A percentile compares a stretch with the other conserved stretches of the same genome.
phyloP scores from a whole-genome alignment of 164 flowering plant species.

The Akebia trifoliata region DNA sequence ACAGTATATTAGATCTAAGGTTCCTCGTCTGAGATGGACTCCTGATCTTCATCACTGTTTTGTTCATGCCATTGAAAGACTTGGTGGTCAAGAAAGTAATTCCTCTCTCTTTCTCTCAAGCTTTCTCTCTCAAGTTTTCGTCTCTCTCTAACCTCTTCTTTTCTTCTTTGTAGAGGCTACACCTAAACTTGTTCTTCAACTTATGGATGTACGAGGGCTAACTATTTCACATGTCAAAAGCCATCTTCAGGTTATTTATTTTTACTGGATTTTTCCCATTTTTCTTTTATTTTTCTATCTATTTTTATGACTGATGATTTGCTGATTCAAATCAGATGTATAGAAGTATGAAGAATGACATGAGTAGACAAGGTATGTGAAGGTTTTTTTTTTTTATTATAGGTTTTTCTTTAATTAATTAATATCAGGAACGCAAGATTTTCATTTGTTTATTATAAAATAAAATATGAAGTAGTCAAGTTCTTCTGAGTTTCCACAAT shows the following conservation, averaged over 20 bases:
- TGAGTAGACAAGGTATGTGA: constrained; percentile 40
- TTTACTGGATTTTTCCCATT: not conserved
- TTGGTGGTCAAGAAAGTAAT: constrained; percentile 88
- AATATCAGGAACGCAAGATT: too few species aligned
- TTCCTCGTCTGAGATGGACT: constrained; percentile 84
- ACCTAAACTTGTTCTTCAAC: constrained; percentile 78
- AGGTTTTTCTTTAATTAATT: too few species aligned
- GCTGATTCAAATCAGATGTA: constrained; percentile 59
- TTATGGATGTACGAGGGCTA: constrained; percentile 83
- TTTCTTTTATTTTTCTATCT: too few species aligned
- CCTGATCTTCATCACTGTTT: constrained; percentile 84
- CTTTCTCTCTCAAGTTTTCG: too few species aligned
- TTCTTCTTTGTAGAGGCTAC: constrained; percentile 57
- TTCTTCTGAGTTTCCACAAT: constrained; percentile 13
- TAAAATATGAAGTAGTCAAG: too few species aligned
- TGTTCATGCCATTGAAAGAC: constrained; percentile 74
- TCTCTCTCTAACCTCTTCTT: not conserved
- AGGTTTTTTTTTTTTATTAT: not conserved
- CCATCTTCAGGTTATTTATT: constrained; percentile 70
- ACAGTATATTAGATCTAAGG: constrained; percentile 73
- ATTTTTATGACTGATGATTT: too few species aligned
- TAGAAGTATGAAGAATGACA: constrained; percentile 62
- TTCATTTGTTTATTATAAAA: too few species aligned
- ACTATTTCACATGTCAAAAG: constrained; percentile 92
- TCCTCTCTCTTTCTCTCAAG: not conserved